Conservation (phyloP, 2,329 filamentous ascomycete species). For the Aureobasidium mangrovei region DNA sequence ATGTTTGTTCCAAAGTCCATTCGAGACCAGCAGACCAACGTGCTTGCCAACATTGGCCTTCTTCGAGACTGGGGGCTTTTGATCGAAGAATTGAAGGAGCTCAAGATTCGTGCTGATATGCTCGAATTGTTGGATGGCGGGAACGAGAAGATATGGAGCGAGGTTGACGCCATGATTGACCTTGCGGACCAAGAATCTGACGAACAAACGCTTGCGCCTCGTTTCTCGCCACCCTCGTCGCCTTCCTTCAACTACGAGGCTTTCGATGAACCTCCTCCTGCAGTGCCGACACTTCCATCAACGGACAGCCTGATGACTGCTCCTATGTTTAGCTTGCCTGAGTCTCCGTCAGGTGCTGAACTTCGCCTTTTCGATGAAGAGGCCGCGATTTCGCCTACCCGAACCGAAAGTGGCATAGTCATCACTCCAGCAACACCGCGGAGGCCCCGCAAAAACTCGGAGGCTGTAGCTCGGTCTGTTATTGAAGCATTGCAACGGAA, state of each 20-base stretch:
- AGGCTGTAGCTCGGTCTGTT: conserved; percentile 52
- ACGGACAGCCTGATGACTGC: background rate
- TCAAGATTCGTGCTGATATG: conserved; percentile 60
- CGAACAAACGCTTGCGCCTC: conserved; percentile 41
- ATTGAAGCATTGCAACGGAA: conserved; percentile 48
- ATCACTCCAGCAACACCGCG: conserved; percentile 12
- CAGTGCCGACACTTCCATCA: conserved; percentile 8
- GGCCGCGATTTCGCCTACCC: background rate
- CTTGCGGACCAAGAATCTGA: conserved; percentile 62
- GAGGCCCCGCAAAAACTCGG: conserved; percentile 46
- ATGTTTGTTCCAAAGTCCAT: conserved; percentile 75
- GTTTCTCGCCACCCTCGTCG: conserved; percentile 46
- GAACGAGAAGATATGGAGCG: conserved; percentile 59
- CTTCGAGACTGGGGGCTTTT: conserved; percentile 71
- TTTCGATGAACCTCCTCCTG: conserved; percentile 42
- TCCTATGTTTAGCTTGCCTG: background rate
- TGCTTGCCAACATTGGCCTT: conserved; percentile 75
- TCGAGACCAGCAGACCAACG: conserved; percentile 70
- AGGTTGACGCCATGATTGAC: conserved; percentile 80
- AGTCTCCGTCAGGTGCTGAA: background rate
- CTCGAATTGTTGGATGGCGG: conserved; percentile 56
- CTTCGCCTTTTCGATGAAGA: background rate
- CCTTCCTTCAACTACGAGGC: conserved; percentile 50
- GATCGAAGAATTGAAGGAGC: conserved; percentile 73
- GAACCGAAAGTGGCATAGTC: conserved; percentile 1